Base-by-base conservation (phyloP, 805 yeast genomes). In the Pichia cabralensis region DNA sequence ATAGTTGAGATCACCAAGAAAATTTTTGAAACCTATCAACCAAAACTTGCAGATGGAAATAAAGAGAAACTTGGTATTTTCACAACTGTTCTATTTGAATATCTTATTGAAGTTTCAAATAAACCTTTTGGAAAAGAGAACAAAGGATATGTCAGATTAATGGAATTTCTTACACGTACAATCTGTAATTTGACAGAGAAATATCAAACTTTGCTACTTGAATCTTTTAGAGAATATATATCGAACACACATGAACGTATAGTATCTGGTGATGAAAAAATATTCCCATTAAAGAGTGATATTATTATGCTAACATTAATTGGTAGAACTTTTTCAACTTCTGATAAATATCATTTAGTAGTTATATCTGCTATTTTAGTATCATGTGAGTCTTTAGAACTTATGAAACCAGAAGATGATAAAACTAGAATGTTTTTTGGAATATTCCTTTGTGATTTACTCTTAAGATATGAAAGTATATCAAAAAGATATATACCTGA, bases 341-440 rank as follows among this genome's bases (percentile, higher is more conserved):
- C 98, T 1, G 99, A 92, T 63, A 88, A 85, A 52, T 89, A 82
- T 58, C 98, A 92, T 63, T 65, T 86, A 39, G 80, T 92, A 9
- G 88, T 78, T 5, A 88, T 96, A 0, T 95, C 96, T 4, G 69
- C 89, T 2, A 61, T 74, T 21, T 69, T 92, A 22, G 58, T 84
- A 26, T 74, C 85, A 64, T 71, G 79, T 31, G 89, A 84, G 55
- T 63, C 74, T 11, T 59, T 89, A 36, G 75, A 77, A 34, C 73
- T 70, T 45, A 47, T 71, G 15, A 26, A 34, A 6, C 41, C 43
- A 12, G 37, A 30, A 22, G 5, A 11, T 2, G 27, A 27, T 15
- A 65, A 66, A 28, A 49, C 52, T 5, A 52, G 53, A 5, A 40
- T 71, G 18, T 70, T 74, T 29, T 68, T 72, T 36, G 88, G 89